Base-by-base conservation (phyloP, 192 early-diverging fungal genomes). In the Podila clonocystis region DNA sequence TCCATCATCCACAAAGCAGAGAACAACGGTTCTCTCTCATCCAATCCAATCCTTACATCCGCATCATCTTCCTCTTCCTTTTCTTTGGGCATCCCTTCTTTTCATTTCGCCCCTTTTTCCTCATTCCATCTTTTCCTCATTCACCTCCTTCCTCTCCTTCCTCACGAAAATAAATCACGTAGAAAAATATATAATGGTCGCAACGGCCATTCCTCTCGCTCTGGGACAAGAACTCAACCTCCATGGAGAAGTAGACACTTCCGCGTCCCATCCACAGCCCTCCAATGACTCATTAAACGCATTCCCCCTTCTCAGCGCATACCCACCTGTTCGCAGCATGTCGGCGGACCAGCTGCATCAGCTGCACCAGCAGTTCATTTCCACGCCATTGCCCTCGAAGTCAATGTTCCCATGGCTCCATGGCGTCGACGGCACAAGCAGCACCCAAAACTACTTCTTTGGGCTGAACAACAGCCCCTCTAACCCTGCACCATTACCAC, bases 381-480 rank as follows among this genome's bases (percentile, higher is more conserved):
- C 74, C 5, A 70, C 82, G 22, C 85, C 85, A 12, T 59, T 90
- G 9, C 87, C 89, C 19, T 79, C 86, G 26, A 70, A 88, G 33
- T 75, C 82, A 48, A 74, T 90, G 65, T 90, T 90, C 78, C 89
- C 89, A 0, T 90, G 89, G 89, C 69, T 90, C 3, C 89, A 90
- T 70, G 89, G 89, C 28, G 85, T 90, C 12, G 86, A 89, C 38
- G 89, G 89, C 12, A 65, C 62, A 13, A 82, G 63, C 38, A 58
- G 66, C 19, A 72, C 77, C 20, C 89, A 90, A 68, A 87, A 85
- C 63, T 76, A 83, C 13, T 90, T 90, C 59, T 90, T 90, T 38
- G 83, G 87, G n/a, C 68, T 90, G 19, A 73, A 57, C 55, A 80
- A 28, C 80, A 75, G 36, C 19, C 60, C 26, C 66, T 85, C 49